Conservation (phyloP, 228 moss, liverwort and hornwort species). For the Sphagnum fallax region DNA sequence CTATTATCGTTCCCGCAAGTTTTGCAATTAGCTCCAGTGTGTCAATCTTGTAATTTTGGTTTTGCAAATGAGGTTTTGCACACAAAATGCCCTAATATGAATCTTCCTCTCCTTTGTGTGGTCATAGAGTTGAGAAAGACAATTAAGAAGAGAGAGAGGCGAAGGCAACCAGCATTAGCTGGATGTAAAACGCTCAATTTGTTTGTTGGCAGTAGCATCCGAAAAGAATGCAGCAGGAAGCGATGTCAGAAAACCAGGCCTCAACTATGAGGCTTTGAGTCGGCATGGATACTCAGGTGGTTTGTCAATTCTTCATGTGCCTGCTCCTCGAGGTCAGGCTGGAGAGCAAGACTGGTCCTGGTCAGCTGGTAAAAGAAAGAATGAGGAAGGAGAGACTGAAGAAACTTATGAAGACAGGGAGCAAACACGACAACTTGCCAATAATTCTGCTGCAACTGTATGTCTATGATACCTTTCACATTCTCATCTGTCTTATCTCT, state of each 20-base stretch:
- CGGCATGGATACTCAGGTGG: conserved; percentile 85
- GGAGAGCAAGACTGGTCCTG: conserved; percentile 72
- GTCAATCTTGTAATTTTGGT: neutral
- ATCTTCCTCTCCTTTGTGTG: no score
- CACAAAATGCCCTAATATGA: neutral
- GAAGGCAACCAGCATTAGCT: neutral
- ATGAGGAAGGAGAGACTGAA: conserved; percentile 15
- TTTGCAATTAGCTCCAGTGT: neutral
- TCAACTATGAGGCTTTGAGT: conserved; percentile 73
- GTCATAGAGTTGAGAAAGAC: neutral
- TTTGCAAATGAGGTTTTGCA: neutral
- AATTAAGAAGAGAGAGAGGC: no score
- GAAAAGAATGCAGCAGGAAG: conserved; percentile 15
- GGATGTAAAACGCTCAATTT: neutral
- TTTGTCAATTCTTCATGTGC: conserved; percentile 76
- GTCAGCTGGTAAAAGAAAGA: conserved; percentile 80
- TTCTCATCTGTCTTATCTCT: neutral
- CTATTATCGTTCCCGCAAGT: neutral
- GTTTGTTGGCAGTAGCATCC: conserved; percentile 11
- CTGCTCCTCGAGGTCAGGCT: conserved; percentile 48
- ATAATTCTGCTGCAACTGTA: conserved; percentile 40
- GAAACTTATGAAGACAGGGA: conserved; percentile 62
- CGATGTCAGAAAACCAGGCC: conserved; percentile 17
- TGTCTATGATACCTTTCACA: neutral
- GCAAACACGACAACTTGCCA: conserved; percentile 49